Percentiles rank a stretch among this genome's conserved stretches.
phyloP scores from a whole-genome alignment of 495 filamentous ascomycete genomes.

The Aspergillus olivimuriae region DNA sequence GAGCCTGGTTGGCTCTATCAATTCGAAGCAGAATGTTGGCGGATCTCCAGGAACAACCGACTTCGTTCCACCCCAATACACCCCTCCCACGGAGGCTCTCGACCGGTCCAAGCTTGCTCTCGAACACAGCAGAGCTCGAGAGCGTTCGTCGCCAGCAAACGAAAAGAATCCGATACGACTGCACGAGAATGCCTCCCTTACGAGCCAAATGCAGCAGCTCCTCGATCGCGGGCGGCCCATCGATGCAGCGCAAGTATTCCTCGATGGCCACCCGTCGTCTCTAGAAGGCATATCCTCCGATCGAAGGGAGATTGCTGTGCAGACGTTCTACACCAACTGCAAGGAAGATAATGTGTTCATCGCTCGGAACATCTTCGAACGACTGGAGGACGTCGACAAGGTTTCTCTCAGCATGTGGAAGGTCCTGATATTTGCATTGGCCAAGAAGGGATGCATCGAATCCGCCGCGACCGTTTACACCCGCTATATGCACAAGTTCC shows the following conservation, averaged over 20 bases:
- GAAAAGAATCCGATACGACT: not conserved
- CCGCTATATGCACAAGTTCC: conserved; percentile 21
- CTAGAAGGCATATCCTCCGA: conserved; percentile 21
- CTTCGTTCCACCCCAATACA: conserved; percentile 1
- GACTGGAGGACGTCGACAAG: conserved; percentile 27
- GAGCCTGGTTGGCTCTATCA: not conserved
- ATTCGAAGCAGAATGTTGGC: not conserved
- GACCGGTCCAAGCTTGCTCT: conserved; percentile 1
- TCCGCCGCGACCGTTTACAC: conserved; percentile 31
- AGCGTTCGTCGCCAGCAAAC: not conserved
- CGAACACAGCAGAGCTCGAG: not conserved
- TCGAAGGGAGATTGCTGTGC: conserved; percentile 24
- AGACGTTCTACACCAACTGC: conserved; percentile 34
- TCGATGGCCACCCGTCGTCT: conserved; percentile 18
- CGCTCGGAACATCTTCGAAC: conserved; percentile 33
- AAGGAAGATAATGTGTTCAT: conserved; percentile 33
- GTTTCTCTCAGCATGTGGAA: conserved; percentile 34
- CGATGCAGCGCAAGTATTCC: conserved; percentile 35
- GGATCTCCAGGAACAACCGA: not conserved
- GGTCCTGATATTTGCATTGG: conserved; percentile 32
- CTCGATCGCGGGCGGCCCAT: conserved; percentile 21
- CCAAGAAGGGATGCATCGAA: conserved; percentile 35
- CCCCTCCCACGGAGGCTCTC: not conserved
- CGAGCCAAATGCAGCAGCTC: conserved; percentile 11
- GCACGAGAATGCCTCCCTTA: not conserved